phyloP scores from a whole-genome alignment of 2,329 filamentous ascomycete genomes.

The Fulvia fulva region DNA sequence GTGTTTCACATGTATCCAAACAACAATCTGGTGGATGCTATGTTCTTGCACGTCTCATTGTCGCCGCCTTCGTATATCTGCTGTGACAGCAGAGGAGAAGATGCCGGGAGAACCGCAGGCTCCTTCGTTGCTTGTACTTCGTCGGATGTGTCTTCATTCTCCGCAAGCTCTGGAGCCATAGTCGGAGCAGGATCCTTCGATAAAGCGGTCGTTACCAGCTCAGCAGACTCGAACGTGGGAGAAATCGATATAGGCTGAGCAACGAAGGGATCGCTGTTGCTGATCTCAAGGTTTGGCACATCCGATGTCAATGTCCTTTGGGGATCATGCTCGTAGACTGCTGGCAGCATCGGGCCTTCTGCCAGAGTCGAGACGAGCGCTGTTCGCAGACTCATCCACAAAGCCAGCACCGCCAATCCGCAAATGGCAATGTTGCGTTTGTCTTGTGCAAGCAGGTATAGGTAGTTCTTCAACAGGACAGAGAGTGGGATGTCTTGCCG shows the following conservation, averaged over 20 bases:
- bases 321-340: neutral
- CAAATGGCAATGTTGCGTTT: constrained; percentile 51
- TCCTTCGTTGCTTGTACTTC: neutral
- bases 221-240: neutral
- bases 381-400: constrained; percentile 15
- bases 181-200: too few species aligned
- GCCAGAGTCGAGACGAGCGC: constrained; percentile 6
- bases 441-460: constrained; percentile 51
- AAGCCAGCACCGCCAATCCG: constrained; percentile 34
- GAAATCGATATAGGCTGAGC: neutral
- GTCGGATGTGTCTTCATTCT: neutral
- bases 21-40: neutral
- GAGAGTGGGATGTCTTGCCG: constrained; percentile 48
- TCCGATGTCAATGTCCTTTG: neutral
- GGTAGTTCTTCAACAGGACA: constrained; percentile 51
- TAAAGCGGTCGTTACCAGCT: neutral
- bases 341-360: neutral
- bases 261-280: neutral
- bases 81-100: neutral
- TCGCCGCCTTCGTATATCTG: neutral
- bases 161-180: neutral
- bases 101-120: neutral
- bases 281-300: neutral
- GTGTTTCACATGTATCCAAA: neutral
- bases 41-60: neutral